A percentile compares a stretch with the other conserved stretches of the same genome.
phyloP scores from a whole-genome alignment of 257 asterid species.

The Primulina huaijiensis region DNA sequence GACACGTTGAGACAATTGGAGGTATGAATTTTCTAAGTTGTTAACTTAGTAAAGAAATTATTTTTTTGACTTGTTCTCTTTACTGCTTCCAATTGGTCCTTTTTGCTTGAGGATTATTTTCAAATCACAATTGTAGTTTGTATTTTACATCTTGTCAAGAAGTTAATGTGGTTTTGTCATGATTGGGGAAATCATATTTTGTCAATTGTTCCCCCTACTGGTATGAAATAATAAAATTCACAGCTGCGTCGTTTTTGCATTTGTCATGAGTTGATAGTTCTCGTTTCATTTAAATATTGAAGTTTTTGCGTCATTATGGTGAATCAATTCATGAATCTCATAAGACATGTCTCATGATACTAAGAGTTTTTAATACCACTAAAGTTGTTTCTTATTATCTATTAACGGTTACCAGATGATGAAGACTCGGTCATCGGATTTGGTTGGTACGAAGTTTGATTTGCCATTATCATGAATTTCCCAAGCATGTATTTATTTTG shows the following conservation, averaged over 20 bases:
- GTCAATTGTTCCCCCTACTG: neutral
- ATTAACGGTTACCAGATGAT: conserved; percentile 4
- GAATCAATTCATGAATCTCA: conserved; percentile 1
- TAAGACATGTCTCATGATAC: neutral
- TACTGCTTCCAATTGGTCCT: neutral
- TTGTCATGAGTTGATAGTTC: neutral
- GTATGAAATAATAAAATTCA: neutral
- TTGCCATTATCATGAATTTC: neutral
- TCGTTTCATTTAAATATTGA: neutral
- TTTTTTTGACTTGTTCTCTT: neutral
- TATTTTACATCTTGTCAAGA: neutral
- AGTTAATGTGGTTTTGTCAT: neutral
- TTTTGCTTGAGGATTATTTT: neutral
- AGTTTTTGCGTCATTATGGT: conserved; percentile 13
- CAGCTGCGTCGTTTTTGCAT: neutral
- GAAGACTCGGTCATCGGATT: conserved; percentile 7
- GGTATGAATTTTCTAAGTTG: conserved; percentile 38
- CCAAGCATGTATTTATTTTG: neutral
- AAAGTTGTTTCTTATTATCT: neutral
- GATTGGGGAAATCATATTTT: neutral
- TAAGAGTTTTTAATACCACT: neutral
- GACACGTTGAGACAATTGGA: conserved; percentile 82
- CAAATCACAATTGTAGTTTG: neutral
- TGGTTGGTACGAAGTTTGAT: neutral
- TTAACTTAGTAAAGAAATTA: neutral